These are phyloP conservation scores for Ustilago hordei DNA, from an alignment of 1,284 basidiomycete species.

Conservation along the genomic window DNA sequence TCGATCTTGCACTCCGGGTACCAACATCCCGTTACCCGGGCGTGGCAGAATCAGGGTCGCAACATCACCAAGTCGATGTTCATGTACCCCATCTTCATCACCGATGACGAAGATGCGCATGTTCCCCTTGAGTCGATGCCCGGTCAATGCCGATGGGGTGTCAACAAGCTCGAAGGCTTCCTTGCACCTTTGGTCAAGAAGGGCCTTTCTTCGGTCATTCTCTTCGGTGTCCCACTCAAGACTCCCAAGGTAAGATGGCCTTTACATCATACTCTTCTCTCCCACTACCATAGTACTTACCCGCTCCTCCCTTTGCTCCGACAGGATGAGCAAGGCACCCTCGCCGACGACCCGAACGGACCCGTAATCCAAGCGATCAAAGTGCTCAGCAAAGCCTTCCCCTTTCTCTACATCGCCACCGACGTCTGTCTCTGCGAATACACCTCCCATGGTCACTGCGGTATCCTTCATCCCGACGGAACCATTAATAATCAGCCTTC, in stretches of 20 bases:
- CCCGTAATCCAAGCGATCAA: slow-evolving; percentile 93
- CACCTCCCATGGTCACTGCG: slow-evolving; percentile 97
- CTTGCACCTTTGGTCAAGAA: slow-evolving; percentile 87
- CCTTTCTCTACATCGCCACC: slow-evolving; percentile 78
- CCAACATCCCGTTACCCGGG: slow-evolving; percentile 59
- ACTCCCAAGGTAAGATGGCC: slow-evolving; percentile 78
- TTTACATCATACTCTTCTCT: not conserved
- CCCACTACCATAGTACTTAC: not conserved
- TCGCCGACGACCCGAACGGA: slow-evolving; percentile 88
- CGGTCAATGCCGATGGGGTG: slow-evolving; percentile 78
- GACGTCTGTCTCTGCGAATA: slow-evolving; percentile 99
- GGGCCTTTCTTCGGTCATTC: slow-evolving; percentile 89
- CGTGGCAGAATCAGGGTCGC: slow-evolving; percentile 59
- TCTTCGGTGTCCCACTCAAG: slow-evolving; percentile 92
- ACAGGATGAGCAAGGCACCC: slow-evolving; percentile 84
- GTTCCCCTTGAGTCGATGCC: slow-evolving; percentile 61
- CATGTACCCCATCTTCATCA: slow-evolving; percentile 69
- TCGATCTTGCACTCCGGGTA: slow-evolving; percentile 65
- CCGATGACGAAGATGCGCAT: slow-evolving; percentile 60
- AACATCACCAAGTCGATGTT: slow-evolving; percentile 63
- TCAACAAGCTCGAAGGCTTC: slow-evolving; percentile 90
- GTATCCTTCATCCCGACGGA: slow-evolving; percentile 80
- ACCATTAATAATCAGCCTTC: slow-evolving; percentile 73
- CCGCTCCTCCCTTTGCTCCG: not conserved
- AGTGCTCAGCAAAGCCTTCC: slow-evolving; percentile 82